Evolutionary conservation across 495 filamentous ascomycete species (phyloP).

Genomic region (Penicillium flavigenum): DNA sequence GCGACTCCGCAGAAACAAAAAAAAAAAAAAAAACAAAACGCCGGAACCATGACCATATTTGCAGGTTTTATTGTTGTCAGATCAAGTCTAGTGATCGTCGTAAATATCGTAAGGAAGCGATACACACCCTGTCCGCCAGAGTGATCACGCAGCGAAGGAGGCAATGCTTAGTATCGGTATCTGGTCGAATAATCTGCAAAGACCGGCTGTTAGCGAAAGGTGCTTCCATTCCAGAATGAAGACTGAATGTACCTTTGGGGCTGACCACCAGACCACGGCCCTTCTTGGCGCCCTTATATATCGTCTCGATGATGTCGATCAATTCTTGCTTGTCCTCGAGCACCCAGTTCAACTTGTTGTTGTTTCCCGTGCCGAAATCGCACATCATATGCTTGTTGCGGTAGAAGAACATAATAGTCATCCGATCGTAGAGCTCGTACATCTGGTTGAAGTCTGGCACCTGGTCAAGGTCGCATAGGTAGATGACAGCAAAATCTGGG

Average conservation of each 20-base stretch:
- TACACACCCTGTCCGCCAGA: slow-evolving; percentile 1
- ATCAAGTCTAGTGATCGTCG: slow-evolving; percentile 16
- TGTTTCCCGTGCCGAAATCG: slow-evolving; percentile 97
- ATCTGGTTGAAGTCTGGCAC: slow-evolving; percentile 98
- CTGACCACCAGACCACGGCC: slow-evolving; percentile 93
- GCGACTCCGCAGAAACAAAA: slow-evolving; percentile 10
- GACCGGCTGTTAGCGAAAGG: slow-evolving; percentile 19
- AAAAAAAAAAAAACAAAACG: not conserved
- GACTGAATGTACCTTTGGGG: slow-evolving; percentile 63
- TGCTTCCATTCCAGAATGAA: not conserved
- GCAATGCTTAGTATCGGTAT: slow-evolving; percentile 64
- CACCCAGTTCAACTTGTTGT: slow-evolving; percentile 97
- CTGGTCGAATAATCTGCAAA: slow-evolving; percentile 73
- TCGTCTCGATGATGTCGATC: slow-evolving; percentile 97
- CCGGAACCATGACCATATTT: slow-evolving; percentile 9
- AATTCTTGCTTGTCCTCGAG: slow-evolving; percentile 98
- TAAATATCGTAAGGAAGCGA: slow-evolving; percentile 21
- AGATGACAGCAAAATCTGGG: slow-evolving; percentile 71
- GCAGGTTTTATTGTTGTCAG: slow-evolving; percentile 7
- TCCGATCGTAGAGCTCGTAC: slow-evolving; percentile 75
- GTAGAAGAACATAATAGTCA: slow-evolving; percentile 89
- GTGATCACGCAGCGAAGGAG: slow-evolving; percentile 2
- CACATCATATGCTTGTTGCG: slow-evolving; percentile 99
- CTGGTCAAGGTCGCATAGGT: slow-evolving; percentile 94
- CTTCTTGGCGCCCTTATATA: slow-evolving; percentile 97